A percentile compares a stretch with the other conserved stretches of the same genome.
Evolutionary conservation across 805 yeast species (phyloP).

Genomic region (Schizosaccharomyces japonicus): DNA sequence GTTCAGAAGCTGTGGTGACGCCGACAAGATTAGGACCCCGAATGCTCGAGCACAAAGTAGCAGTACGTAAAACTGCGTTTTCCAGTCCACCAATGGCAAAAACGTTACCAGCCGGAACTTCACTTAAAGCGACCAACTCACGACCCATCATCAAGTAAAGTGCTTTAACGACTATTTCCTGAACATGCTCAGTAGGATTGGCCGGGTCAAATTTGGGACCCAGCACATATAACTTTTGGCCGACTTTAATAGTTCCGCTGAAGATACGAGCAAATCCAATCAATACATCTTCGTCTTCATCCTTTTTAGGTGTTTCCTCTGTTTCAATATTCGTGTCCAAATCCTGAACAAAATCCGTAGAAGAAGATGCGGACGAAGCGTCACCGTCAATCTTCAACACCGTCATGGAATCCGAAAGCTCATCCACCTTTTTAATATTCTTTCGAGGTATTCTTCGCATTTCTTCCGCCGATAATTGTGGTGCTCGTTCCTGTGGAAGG

Average conservation of each 20-base stretch:
- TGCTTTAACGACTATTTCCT: slow-evolving; percentile 38
- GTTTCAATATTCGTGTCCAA: slow-evolving; percentile 26
- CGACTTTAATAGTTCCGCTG: slow-evolving; percentile 57
- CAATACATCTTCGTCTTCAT: slow-evolving; percentile 30
- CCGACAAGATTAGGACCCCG: slow-evolving; percentile 59
- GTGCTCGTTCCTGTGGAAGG: slow-evolving; percentile 31
- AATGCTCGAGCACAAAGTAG: slow-evolving; percentile 42
- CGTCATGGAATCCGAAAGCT: slow-evolving; percentile 8
- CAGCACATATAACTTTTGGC: slow-evolving; percentile 49
- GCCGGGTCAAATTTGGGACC: slow-evolving; percentile 73
- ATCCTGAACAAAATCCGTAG: too few relatives aligned
- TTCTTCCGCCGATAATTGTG: slow-evolving; percentile 24
- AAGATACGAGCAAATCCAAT: slow-evolving; percentile 77
- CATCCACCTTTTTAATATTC: neutral
- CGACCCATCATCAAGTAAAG: slow-evolving; percentile 78
- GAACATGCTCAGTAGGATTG: slow-evolving; percentile 29
- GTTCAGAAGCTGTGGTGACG: slow-evolving; percentile 40
- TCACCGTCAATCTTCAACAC: slow-evolving; percentile 21
- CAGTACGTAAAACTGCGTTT: slow-evolving; percentile 59
- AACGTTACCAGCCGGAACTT: slow-evolving; percentile 83
- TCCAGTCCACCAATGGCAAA: slow-evolving; percentile 86
- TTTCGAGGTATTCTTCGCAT: slow-evolving; percentile 33
- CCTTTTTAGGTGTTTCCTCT: slow-evolving; percentile 17
- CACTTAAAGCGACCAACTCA: slow-evolving; percentile 51
- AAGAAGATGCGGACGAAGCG: slow-evolving; percentile 21